Base-by-base conservation (phyloP, 2,329 filamentous ascomycete genomes). In the Sordariomycetes sp. region DNA sequence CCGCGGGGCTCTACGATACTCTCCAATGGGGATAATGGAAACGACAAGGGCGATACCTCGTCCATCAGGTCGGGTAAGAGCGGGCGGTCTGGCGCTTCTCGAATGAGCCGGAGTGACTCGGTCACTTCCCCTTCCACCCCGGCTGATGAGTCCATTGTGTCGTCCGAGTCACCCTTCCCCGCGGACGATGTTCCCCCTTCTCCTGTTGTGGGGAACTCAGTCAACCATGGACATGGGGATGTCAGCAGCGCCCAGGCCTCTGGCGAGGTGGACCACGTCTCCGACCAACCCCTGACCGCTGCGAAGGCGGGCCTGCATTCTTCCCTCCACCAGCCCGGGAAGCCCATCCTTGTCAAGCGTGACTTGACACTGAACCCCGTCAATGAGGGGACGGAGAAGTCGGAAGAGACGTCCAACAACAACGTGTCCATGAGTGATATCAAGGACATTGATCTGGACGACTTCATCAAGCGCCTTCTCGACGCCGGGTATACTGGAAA, bases 401-500 rank as follows among this genome's bases (percentile, higher is more conserved):
- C 40, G 50, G 76, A 78, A 24, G 82, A 85, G 53, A 70, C 74
- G 3, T 71, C 71, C 58, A 69, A 74, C 8, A 40, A 51, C 35
- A 77, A 74, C 58, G 88, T 96, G 72, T 88, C 89, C 62, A 95
- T 97, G 80, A 85, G 88, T 58, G 90, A 95, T 24, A 83, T 97
- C 67, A 96, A 96, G 71, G 85, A 92, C 40, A 89, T 94, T 64
- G 94, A 99, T 69, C 78, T 99, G 34, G 94, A 99, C 68, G 94
- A 99, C 69, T 97, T 96, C 79, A 99, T 99, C 69, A 91, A 92
- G 66, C 86, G 94, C 51, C 81, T 99, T 51, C 78, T 99, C 58
- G 94, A 99, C 71, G 93, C 94, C 11, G 94, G 89, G 14, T 99
- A 99, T 69, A 89, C 91, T 52, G 91, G 91, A 63, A 99, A 99